Evolutionary conservation across 2,329 filamentous ascomycete species (phyloP), one percentile per base, ranked within the genome.

Genomic region (Fusarium torulosum): DNA sequence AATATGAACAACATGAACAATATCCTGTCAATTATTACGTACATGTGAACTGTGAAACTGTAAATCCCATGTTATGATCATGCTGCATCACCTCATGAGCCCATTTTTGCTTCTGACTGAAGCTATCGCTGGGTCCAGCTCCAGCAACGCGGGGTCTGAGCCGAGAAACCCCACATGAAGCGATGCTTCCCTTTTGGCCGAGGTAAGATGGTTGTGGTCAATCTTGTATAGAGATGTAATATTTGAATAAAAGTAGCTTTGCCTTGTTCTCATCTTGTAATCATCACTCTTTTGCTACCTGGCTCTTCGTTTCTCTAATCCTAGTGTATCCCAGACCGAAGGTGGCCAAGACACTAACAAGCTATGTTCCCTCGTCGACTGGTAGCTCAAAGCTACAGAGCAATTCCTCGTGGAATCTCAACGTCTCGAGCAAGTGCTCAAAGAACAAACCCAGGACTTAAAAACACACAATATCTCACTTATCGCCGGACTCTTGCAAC

Each of bases 81-180:
- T 21, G 13, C 40, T 42, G 23, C 35, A 51, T 44, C 52, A 45
- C 23, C 38, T 20, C 55, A 25, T 57, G 58, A 59, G 45, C 23
- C 44, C 59, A 55, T 53, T 41, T 59, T 64, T 59, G 54, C 53
- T 67, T 68, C 53, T 56, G 57, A 62, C 50, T 41, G 55, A 67
- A 60, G 61, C 53, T 59, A 64, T 66, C 59, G 25, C 63, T 54
- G 64, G 70, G 45, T 52, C 43, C 47, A 51, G 35, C 40, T 61
- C 53, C 52, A 46, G 43, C 27, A 68, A 65, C 70, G 72, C 72
- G 72, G 72, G 72, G 72, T 72, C 60, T 63, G 44, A 43, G 57
- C 60, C 63, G 59, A 67, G 54, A 58, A 58, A 53, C 69, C 67
- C 72, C 72, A 72, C 67, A 68, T 71, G 61, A 53, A 71, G 44